Evolutionary conservation across 176 grass and related monocot genomes (phyloP).

Genomic region (Pontederia paniculata): DNA sequence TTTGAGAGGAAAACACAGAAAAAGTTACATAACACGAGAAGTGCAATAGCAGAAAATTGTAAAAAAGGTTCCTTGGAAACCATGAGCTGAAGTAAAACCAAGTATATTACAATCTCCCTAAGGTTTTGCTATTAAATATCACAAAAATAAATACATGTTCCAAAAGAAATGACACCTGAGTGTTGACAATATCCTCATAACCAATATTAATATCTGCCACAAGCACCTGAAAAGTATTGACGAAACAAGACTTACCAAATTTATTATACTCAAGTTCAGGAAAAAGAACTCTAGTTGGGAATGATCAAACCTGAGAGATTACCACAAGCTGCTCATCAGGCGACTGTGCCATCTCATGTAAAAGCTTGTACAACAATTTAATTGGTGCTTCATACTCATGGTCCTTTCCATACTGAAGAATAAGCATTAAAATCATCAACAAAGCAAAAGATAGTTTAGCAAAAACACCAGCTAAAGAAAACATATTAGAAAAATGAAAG

Average conservation of each 20-base stretch:
- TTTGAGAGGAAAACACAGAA: no score
- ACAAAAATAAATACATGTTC: background rate
- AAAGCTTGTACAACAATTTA: conserved; percentile 94
- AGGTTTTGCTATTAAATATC: no score
- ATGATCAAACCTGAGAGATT: conserved; percentile 66
- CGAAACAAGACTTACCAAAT: background rate
- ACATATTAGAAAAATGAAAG: no score
- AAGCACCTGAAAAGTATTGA: conserved; percentile 51
- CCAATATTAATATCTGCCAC: conserved; percentile 98
- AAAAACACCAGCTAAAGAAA: no score
- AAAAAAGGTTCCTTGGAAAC: background rate
- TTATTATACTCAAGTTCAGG: background rate
- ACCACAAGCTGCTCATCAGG: conserved; percentile 85
- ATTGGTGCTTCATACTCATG: conserved; percentile 93
- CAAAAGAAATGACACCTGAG: conserved; percentile 46
- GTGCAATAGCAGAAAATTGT: conserved; percentile 1
- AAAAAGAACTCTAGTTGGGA: background rate
- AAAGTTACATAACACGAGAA: background rate
- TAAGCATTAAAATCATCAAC: background rate
- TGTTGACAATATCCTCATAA: conserved; percentile 92
- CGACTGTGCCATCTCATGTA: conserved; percentile 85
- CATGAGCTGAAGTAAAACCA: background rate
- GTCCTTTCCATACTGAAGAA: conserved; percentile 89
- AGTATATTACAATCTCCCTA: no score
- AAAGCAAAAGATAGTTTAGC: no score